Evolutionary conservation across 2,329 filamentous ascomycete species (phyloP).

Genomic region (Microsporum ferrugineum): DNA sequence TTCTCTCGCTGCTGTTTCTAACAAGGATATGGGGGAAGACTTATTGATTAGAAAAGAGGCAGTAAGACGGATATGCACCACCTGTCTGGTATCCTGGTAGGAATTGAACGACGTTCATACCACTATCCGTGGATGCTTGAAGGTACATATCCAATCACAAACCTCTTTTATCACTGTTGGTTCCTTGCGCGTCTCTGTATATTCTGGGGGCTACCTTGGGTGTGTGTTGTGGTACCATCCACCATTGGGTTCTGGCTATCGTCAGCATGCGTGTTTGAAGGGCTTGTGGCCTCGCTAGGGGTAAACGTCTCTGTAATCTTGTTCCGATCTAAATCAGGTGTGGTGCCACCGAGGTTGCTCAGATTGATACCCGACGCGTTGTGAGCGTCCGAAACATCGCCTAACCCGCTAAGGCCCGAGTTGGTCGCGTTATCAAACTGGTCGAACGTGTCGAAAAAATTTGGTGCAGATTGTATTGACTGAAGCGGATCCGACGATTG

Average conservation of each 20-base stretch:
- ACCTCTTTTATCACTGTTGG: background rate
- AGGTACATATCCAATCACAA: background rate
- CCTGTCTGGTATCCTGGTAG: background rate
- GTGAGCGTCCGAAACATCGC: background rate
- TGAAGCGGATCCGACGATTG: conserved; percentile 11
- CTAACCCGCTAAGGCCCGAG: conserved; percentile 4
- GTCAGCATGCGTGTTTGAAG: conserved; percentile 25
- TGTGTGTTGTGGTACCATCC: conserved; percentile 12
- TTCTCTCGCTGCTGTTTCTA: background rate
- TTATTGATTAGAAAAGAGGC: background rate
- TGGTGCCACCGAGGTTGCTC: conserved; percentile 9
- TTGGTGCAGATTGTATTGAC: conserved; percentile 11
- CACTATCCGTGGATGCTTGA: background rate
- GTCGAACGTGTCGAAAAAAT: conserved; percentile 3
- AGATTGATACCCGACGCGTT: conserved; percentile 6
- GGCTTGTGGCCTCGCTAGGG: conserved; percentile 36
- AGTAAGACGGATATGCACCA: background rate
- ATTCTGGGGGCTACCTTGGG: background rate
- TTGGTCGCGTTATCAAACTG: background rate
- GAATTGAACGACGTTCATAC: background rate
- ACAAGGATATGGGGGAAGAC: background rate
- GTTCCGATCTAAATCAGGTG: conserved; percentile 21
- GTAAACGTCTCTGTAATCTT: conserved; percentile 33
- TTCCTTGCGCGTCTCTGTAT: conserved; percentile 1
- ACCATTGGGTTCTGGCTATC: conserved; percentile 16